A percentile compares a stretch with the other conserved stretches of the same genome.
Evolutionary conservation across 352 stramenopile genomes (phyloP).

Genomic region (Globisporangium irregulare): DNA sequence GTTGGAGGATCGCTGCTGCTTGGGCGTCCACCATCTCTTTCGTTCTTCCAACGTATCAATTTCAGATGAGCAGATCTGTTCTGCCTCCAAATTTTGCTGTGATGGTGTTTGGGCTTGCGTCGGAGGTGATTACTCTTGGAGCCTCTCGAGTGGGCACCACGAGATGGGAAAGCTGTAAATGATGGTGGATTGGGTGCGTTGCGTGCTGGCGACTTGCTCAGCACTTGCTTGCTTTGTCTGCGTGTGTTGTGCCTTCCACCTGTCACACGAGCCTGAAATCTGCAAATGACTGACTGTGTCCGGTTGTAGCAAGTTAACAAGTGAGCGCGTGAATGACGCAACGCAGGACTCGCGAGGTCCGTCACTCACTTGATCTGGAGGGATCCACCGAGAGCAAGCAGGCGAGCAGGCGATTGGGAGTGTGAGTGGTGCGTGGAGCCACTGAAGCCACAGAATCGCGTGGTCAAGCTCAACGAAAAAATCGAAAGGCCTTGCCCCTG

Average conservation of each 20-base stretch:
- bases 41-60: too few species aligned
- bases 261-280: not conserved
- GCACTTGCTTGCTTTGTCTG: not conserved
- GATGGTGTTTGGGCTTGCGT: not conserved
- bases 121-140: not conserved
- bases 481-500: not conserved
- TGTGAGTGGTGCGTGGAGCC: not conserved
- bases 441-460: not conserved
- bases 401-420: not conserved
- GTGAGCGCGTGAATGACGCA: not conserved
- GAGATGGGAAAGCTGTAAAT: not conserved
- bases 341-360: not conserved
- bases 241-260: not conserved
- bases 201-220: not conserved
- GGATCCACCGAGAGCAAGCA: conserved; percentile 4
- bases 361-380: not conserved
- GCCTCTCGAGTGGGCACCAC: not conserved
- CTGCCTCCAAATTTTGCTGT: not conserved
- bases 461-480: not conserved
- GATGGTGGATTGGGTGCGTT: not conserved
- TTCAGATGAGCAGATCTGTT: too few species aligned
- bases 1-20: not conserved
- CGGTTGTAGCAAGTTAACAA: not conserved
- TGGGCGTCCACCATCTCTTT: not conserved
- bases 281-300: not conserved